Base-by-base conservation (phyloP, 1,284 basidiomycete genomes). In the Melampsora allii-populina region DNA sequence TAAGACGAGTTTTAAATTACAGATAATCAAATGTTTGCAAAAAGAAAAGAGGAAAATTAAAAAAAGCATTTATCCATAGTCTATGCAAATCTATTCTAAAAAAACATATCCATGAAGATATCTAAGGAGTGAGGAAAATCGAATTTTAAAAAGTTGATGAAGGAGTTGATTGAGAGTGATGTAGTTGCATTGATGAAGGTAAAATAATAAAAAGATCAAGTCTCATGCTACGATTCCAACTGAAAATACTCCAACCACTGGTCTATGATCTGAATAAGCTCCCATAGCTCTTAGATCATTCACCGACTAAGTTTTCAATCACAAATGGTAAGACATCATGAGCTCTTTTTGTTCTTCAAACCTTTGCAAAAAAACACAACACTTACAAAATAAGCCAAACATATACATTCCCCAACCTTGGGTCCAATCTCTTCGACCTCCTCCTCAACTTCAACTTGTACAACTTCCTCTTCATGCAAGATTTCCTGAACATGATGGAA, bases 361-460 rank as follows among this genome's bases (percentile, higher is more conserved):
- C 50, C 9, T n/a, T 21, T 24, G 5, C 50, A 42, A 42, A 42
- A 42, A 42, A 14, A 39, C 12, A 36, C 9, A n/a, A 14, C n/a
- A 56, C 50, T 56, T 27, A 56, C 17, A 24, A 56, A 56, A 27
- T 56, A 21, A 56, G 50, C 50, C 50, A 56, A 56, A 56, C 50
- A 56, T 21, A 56, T 56, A 14, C n/a, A 56, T 56, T 21, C 50
- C n/a, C 50, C 50, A 21, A 56, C n/a, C 50, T 27, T 24, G 12
- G 50, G 50, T 21, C 50, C 50, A 56, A 56, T 27, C 50, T 56
- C 50, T 56, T 42, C 39, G 10, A 42, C 39, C 12, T 12, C 39
- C 12, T 42, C 39, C 39, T 14, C 39, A 7, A 24, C 50, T n/a
- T 56, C 50, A 21, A n/a, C n/a, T n/a, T 3, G 19, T 9, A 21